Evolutionary conservation across 495 filamentous ascomycete species (phyloP), one percentile per base, ranked within the genome.

Genomic region (Penicillium canescens): DNA sequence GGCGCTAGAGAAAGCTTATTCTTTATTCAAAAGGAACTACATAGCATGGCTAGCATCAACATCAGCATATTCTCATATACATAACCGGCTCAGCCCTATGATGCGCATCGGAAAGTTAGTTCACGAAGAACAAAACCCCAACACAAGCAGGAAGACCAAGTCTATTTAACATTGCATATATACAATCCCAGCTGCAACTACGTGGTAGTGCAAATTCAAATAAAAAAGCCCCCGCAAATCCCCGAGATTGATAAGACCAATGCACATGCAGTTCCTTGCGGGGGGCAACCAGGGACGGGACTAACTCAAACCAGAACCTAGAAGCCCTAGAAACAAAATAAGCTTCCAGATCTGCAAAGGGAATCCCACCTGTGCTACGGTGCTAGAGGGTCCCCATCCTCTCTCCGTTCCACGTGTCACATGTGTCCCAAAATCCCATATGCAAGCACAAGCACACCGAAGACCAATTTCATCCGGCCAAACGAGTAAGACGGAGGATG

Each of bases 301-400:
- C 20, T 34, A 12, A 46, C 4, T 31, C 26, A 2, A 1, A 3
- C 14, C n/a, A 18, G 18, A 31, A 31, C 28, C 44, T 48, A 38
- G 3, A 26, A 28, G 34, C 34, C 26, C 45, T 26, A 47, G 33
- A 47, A 28, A 23, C 28, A 8, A 38, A 28, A 11, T 28, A 48
- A 48, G 46, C 46, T 48, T 48, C 33, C 37, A 21, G 46, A 38
- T 48, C 46, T 37, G 34, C 46, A 38, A 46, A 7, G 34, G 21
- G 3, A 48, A 11, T 6, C 31, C 34, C 28, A 31, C 23, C 23
- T 24, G 23, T 31, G 18, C 18, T 18, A 35, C 34, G 16, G 34
- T 26, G 26, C 42, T 33, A n/a, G 9, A 6, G 13, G 45, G 20
- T 33, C 33, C 20, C 26, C 9, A 33, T 38, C 34, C 18, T 18